Base-by-base conservation (phyloP, 176 grass and related monocot genomes). In the Musa schizocarpa region DNA sequence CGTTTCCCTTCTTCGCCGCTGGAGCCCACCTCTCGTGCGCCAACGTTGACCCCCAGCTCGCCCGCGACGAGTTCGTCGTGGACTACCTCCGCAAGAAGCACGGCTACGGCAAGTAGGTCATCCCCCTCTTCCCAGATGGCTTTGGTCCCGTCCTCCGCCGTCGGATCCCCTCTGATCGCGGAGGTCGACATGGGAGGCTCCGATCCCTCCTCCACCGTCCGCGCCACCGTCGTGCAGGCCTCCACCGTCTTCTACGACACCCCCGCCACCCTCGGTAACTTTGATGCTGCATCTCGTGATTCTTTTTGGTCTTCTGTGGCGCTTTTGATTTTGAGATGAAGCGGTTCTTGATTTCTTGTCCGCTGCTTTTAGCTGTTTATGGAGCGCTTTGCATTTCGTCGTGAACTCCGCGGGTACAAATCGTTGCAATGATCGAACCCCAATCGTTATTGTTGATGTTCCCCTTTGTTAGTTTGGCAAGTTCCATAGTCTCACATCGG, bases 201-300 rank as follows among this genome's bases (percentile, higher is more conserved):
- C 55, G 90, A 94, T 84, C 85, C 78, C 63, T 26, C 58, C 52
- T 73, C 90, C 16, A 56, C 80, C 73, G 80, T 98, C 9, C 85
- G 95, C 11, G 95, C 88, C 82, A 98, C 86, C 76, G 86, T 98
- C 77, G 90, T 94, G n/a, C 88, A 99, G 79, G 90, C 90, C 34
- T 89, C 90, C 80, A 99, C 88, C 82, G 54, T 94, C 65, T 94
- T 99, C 83, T 86, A 94, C 86, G 88, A 92, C 81, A 93, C 95
- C 64, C 88, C 95, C 16, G 88, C 90, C 59, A 93, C 95, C 70
- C 57, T 89, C 11, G 74, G 85, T 90, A 80, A 53, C 34, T 26
- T 19, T 49, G 51, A 27, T 9, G 63, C 74, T 25, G 54, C 20
- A 29, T 50, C 11, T 54, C 62, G 64, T 81, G 74, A 11, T 81